Base-by-base conservation (phyloP, 1,284 basidiomycete genomes). In the Ceratobasidium sp. region DNA sequence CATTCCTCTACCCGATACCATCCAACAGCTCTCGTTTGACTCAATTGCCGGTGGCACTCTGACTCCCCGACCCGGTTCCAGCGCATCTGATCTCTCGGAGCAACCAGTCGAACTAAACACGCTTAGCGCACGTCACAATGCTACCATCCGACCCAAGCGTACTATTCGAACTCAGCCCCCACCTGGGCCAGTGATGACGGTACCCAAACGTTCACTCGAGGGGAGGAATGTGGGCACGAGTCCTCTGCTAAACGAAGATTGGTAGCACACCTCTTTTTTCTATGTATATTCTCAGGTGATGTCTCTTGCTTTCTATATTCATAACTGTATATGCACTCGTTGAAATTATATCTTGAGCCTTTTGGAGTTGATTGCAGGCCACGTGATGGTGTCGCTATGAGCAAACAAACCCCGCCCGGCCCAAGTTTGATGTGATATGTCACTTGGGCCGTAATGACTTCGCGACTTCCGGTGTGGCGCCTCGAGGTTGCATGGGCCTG, bases 281-380 rank as follows among this genome's bases (percentile, higher is more conserved):
- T 54, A 35, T 27, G 4, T 27, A 33, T 18, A 54, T 30, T 57
- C 44, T 1, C 60, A 74, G 71, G 71, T 65, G 65, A 67, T 50
- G 27, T 60, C 5, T 54, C 33, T 64, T 48, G 59, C 54, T 74
- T 62, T 65, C 71, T 41, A 74, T 74, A 74, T 74, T 74, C 68
- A 48, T 74, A 74, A 64, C 33, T 74, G 71, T 74, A 74, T 74
- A 64, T 74, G 71, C 71, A 74, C 54, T 64, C 64, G 41, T 74
- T 60, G 71, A 74, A 71, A 74, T 74, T 60, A 64, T 60, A 74
- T 64, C 46, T 64, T 27, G 46, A 41, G 46, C 59, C 33, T 60
- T 52, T 52, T 64, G 27, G 57, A n/a, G n/a, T 46, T 52, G 18
- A n/a, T 65, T 23, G 27, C 30, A 48, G 65, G 38, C 23, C 46